phyloP scores from a whole-genome alignment of 2,329 filamentous ascomycete species.

The Ilyonectria sp. region DNA sequence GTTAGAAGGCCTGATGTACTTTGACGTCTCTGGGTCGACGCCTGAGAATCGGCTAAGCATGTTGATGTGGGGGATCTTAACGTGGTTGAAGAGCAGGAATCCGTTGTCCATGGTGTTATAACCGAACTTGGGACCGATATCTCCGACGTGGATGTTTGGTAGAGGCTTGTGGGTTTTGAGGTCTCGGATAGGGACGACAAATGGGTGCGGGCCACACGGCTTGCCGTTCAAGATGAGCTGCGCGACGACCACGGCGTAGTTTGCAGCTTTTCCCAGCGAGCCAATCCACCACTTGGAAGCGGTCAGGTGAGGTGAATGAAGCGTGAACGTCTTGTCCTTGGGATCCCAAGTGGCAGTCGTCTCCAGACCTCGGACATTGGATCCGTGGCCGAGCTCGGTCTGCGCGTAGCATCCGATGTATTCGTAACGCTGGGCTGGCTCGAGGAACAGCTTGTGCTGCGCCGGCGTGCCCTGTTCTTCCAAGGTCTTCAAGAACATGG shows the following conservation, averaged over 20 bases:
- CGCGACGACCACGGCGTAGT: constrained; percentile 84
- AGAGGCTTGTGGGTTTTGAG: constrained; percentile 79
- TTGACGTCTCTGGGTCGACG: constrained; percentile 77
- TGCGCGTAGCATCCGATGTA: constrained; percentile 86
- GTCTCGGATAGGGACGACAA: constrained; percentile 82
- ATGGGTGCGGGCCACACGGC: constrained; percentile 81
- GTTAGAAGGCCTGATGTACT: constrained; percentile 77
- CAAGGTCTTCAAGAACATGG: constrained; percentile 69
- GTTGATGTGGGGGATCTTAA: constrained; percentile 79
- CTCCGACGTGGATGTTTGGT: constrained; percentile 80
- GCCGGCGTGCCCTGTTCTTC: constrained; percentile 80
- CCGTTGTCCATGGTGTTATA: constrained; percentile 90
- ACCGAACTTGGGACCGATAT: constrained; percentile 86
- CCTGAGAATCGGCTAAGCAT: constrained; percentile 82
- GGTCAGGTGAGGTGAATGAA: constrained; percentile 82
- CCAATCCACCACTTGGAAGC: constrained; percentile 91
- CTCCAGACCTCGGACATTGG: constrained; percentile 81
- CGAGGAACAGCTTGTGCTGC: constrained; percentile 81
- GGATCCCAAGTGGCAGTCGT: constrained; percentile 82
- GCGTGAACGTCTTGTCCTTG: constrained; percentile 80
- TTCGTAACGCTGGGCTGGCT: constrained; percentile 78
- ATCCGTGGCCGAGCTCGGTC: constrained; percentile 85
- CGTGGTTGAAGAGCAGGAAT: constrained; percentile 82
- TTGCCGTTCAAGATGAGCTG: constrained; percentile 80
- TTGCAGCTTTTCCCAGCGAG: constrained; percentile 81